phyloP scores from a whole-genome alignment of 2,329 filamentous ascomycete genomes.

The Fusarium nanum region DNA sequence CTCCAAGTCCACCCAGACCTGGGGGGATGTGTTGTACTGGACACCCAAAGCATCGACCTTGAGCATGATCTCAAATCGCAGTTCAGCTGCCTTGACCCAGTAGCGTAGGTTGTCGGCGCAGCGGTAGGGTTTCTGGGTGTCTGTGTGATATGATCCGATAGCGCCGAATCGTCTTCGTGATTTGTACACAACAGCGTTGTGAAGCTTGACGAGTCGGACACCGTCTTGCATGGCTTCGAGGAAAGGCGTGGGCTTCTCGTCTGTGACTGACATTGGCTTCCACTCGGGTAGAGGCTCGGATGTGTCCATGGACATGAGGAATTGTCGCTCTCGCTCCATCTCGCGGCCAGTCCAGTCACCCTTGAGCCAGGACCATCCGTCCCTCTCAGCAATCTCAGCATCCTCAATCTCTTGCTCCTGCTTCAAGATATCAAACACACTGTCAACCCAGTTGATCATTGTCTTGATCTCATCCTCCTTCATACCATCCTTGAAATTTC shows the following conservation, averaged over 20 bases:
- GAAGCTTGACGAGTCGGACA: slow-evolving; percentile 82
- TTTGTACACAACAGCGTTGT: slow-evolving; percentile 88
- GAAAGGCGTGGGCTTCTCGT: slow-evolving; percentile 76
- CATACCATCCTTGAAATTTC: slow-evolving; percentile 87
- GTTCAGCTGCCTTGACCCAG: slow-evolving; percentile 95
- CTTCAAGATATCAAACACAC: slow-evolving; percentile 80
- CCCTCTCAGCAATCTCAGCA: slow-evolving; percentile 75
- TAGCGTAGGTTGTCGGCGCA: slow-evolving; percentile 93
- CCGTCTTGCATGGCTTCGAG: slow-evolving; percentile 81
- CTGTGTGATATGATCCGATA: slow-evolving; percentile 89
- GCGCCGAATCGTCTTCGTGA: slow-evolving; percentile 88
- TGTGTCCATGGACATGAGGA: slow-evolving; percentile 80
- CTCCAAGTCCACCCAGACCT: slow-evolving; percentile 86
- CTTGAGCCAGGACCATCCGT: slow-evolving; percentile 82
- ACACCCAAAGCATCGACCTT: slow-evolving; percentile 87
- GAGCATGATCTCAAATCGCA: slow-evolving; percentile 90
- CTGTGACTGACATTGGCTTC: slow-evolving; percentile 59
- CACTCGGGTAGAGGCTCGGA: slow-evolving; percentile 74
- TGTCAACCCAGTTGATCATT: slow-evolving; percentile 82
- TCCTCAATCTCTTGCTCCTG: slow-evolving; percentile 83
- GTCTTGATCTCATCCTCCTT: slow-evolving; percentile 79
- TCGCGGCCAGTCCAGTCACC: slow-evolving; percentile 82
- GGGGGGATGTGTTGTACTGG: slow-evolving; percentile 77
- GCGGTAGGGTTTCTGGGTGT: slow-evolving; percentile 94
- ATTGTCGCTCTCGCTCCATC: slow-evolving; percentile 81